Evolutionary conservation across 768 basidiomycete genomes (phyloP), one percentile per base, ranked within the genome.

Genomic region (Pisolithus microcarpus): DNA sequence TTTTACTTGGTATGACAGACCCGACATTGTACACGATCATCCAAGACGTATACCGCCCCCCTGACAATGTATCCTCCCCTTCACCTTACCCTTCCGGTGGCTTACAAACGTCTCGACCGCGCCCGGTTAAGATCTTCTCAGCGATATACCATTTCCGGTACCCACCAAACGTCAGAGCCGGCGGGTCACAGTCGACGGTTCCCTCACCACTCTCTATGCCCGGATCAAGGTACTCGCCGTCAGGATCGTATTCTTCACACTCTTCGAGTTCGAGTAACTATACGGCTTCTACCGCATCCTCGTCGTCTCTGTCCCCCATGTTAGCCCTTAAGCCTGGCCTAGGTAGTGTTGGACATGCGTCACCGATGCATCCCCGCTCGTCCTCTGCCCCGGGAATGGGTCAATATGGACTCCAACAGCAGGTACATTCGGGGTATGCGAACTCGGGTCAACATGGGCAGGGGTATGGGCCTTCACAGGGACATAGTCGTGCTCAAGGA

Each of bases 1-100:
- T 15, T 34, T 34, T 11, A 34, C 34, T 15, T 13, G 34, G 34
- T 37, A n/a, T 43, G 26, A 9, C 53, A 87, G 86, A 88, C 65
- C 82, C 84, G 19, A 79, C 82, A 4, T 65, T 75, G 50, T 87
- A 77, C 64, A 79, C 76, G 2, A 84, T 88, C 59, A 67, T 79
- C 39, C 86, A 88, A 61, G 78, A 83, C 46, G 80, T 88, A 43
- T 59, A 65, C 48, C 63, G 62, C 43, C 58, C 70, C 24, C 58
- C 58, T 16, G 62, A 67, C 24, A 44, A 43, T 59, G 61, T 23
- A 62, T 52, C 21, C 58, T 56, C 28, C 54, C 56, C 24, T 56
- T 42, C 31, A 4, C 24, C 15, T 47, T 51, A 16, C 58, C 39
- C 48, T 36, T 39, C 37, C 57, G 40, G 24, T 54, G 52, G n/a